Percentiles rank a stretch among this genome's conserved stretches.
Conservation (phyloP, 192 early-diverging fungal species). For the Coemansia sp. region DNA sequence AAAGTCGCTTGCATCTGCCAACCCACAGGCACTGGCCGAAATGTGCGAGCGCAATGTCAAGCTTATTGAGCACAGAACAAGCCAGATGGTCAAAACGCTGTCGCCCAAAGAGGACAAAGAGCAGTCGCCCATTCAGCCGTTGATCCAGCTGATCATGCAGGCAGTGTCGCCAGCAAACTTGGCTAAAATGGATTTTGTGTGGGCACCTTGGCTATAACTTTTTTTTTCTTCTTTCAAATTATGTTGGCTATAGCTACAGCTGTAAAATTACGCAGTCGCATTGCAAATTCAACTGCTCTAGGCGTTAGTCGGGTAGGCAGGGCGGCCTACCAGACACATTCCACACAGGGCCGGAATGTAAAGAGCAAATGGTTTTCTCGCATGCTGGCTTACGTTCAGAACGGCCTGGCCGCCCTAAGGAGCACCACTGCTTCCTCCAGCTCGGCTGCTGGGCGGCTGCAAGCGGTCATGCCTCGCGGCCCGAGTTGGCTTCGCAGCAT, state of each 20-base stretch:
- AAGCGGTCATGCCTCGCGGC: conserved; percentile 17
- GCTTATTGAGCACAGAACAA: conserved; percentile 33
- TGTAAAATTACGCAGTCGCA: conserved; percentile 6
- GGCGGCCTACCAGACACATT: conserved; percentile 30
- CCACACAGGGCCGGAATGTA: conserved; percentile 19
- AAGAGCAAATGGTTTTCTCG: conserved; percentile 24
- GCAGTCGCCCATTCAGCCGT: conserved; percentile 65
- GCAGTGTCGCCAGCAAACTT: conserved; percentile 91
- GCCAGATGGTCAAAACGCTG: conserved; percentile 40
- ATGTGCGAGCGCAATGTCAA: conserved; percentile 53
- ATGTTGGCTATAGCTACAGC: conserved; percentile 36
- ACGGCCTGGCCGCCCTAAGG: conserved; percentile 6
- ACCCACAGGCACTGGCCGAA: conserved; percentile 41
- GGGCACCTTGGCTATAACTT: conserved; percentile 83
- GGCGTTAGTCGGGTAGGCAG: conserved; percentile 8
- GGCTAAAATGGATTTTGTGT: conserved; percentile 92
- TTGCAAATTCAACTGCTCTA: conserved; percentile 6
- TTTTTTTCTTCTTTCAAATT: conserved; percentile 6
- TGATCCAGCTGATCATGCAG: conserved; percentile 86
- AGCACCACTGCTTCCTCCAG: conserved; percentile 5
- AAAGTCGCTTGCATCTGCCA: conserved; percentile 54
- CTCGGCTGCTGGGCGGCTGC: conserved; percentile 28
- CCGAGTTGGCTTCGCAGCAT: conserved; percentile 20
- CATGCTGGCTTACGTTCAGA: conserved; percentile 29
- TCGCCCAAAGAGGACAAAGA: conserved; percentile 42